Percentiles rank a stretch among this genome's conserved stretches.
phyloP scores from a whole-genome alignment of 352 stramenopile species.

The Globisporangium cederbergense region DNA sequence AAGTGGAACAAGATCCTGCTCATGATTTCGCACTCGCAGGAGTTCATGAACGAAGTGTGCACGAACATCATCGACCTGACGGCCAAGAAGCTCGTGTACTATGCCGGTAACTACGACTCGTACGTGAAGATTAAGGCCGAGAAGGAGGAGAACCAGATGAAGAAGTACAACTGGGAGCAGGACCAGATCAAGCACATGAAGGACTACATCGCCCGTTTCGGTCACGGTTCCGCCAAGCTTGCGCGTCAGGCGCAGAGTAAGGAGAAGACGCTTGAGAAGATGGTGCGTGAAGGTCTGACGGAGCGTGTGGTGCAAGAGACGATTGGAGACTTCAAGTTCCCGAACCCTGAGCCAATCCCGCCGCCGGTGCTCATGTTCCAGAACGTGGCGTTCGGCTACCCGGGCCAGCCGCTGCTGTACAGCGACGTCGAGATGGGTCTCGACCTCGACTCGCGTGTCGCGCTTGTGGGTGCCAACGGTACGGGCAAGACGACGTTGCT shows the following conservation, averaged over 20 bases:
- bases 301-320: slow-evolving; percentile 91
- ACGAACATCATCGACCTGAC: slow-evolving; percentile 98
- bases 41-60: slow-evolving; percentile 98
- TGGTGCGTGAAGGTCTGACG: slow-evolving; percentile 94
- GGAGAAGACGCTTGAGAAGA: slow-evolving; percentile 98
- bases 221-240: slow-evolving; percentile 96
- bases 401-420: slow-evolving; percentile 90
- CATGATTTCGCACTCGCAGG: slow-evolving; percentile 97
- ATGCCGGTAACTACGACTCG: slow-evolving; percentile 98
- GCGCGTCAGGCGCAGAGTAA: slow-evolving; percentile 97
- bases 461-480: slow-evolving; percentile 96
- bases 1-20: slow-evolving; percentile 97
- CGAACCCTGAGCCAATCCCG: slow-evolving; percentile 93
- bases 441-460: slow-evolving; percentile 96
- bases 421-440: slow-evolving; percentile 94
- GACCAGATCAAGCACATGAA: slow-evolving; percentile 99
- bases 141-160: slow-evolving; percentile 98
- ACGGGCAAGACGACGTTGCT: slow-evolving; percentile 97
- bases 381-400: slow-evolving; percentile 96
- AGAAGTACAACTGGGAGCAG: slow-evolving; percentile 97
- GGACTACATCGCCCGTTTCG: slow-evolving; percentile 99
- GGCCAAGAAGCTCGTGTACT: slow-evolving; percentile 95
- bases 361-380: slow-evolving; percentile 97
- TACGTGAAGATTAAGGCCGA: slow-evolving; percentile 96
- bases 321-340: slow-evolving; percentile 94